These are phyloP conservation scores for Ilyonectria mors-panacis DNA, from an alignment of 2,329 filamentous ascomycete genomes.

Conservation along the genomic window DNA sequence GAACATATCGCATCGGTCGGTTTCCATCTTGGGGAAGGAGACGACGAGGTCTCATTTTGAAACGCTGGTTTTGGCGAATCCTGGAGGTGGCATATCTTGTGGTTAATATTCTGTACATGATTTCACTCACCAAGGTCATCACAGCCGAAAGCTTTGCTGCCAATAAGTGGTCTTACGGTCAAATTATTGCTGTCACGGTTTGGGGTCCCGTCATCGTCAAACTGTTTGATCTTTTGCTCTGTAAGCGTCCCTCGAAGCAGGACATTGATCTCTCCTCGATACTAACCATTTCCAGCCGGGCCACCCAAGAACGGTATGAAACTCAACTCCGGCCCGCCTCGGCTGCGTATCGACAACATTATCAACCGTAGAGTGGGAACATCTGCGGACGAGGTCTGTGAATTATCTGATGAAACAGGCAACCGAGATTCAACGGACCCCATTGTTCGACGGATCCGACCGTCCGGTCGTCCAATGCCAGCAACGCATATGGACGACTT, in stretches of 20 bases:
- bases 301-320: conserved; percentile 55
- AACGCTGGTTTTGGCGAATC: conserved; percentile 53
- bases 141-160: conserved; percentile 54
- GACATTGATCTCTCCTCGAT: background rate
- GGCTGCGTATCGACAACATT: conserved; percentile 57
- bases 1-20: conserved; percentile 51
- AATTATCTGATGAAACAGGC: conserved; percentile 40
- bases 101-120: conserved; percentile 57
- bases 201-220: conserved; percentile 59
- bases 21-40: conserved; percentile 50
- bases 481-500: background rate
- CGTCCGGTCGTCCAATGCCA: conserved; percentile 5
- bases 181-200: conserved; percentile 58
- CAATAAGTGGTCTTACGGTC: conserved; percentile 55
- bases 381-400: conserved; percentile 42
- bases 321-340: conserved; percentile 55
- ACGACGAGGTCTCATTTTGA: conserved; percentile 48
- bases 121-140: conserved; percentile 55
- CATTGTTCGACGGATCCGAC: conserved; percentile 29
- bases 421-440: conserved; percentile 28
- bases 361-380: conserved; percentile 53
- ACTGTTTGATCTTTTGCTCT: conserved; percentile 55
- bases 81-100: conserved; percentile 55
- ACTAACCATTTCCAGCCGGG: conserved; percentile 51
- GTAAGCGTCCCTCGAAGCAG: conserved; percentile 42